These are phyloP conservation scores for Baudoinia panamericana DNA, from an alignment of 495 filamentous ascomycete species.

Conservation along the genomic window DNA sequence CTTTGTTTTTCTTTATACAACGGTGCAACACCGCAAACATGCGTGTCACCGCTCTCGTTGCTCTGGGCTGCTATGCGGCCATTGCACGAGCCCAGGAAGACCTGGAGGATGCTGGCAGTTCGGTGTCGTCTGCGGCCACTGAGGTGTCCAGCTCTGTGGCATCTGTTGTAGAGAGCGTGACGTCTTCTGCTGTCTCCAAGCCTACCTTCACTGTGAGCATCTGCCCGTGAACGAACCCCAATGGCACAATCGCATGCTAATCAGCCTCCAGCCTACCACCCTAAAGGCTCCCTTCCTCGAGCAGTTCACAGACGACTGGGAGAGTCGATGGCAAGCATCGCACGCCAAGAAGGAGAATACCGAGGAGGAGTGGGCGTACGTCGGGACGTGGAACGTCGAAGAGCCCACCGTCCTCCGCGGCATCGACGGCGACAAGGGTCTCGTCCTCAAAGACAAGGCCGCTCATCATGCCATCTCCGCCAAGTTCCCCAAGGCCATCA, in stretches of 20 bases:
- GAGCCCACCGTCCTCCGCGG: conserved; percentile 87
- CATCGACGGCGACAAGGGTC: conserved; percentile 89
- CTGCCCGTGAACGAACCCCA: not conserved
- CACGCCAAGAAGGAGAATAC: conserved; percentile 90
- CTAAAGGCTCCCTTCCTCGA: conserved; percentile 93
- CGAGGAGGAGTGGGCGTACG: conserved; percentile 95
- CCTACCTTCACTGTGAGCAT: conserved; percentile 79
- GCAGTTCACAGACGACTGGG: conserved; percentile 95
- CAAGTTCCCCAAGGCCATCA: conserved; percentile 92
- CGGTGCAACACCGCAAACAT: conserved; percentile 20
- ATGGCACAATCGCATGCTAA: conserved; percentile 8
- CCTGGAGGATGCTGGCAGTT: conserved; percentile 16
- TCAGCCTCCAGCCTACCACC: conserved; percentile 53
- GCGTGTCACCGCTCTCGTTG: conserved; percentile 28
- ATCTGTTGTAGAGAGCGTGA: conserved; percentile 34
- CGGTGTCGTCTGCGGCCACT: conserved; percentile 9
- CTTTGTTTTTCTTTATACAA: conserved; percentile 1
- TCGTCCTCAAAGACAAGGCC: conserved; percentile 91
- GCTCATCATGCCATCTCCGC: conserved; percentile 99
- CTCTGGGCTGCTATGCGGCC: conserved; percentile 27
- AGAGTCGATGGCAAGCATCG: conserved; percentile 77
- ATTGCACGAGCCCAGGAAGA: conserved; percentile 27
- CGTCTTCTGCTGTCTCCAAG: conserved; percentile 48
- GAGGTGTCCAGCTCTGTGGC: conserved; percentile 23
- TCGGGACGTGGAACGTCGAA: conserved; percentile 93